Evolutionary conservation across 164 flowering plant species (phyloP).

Genomic region (Vitis rotundifolia): DNA sequence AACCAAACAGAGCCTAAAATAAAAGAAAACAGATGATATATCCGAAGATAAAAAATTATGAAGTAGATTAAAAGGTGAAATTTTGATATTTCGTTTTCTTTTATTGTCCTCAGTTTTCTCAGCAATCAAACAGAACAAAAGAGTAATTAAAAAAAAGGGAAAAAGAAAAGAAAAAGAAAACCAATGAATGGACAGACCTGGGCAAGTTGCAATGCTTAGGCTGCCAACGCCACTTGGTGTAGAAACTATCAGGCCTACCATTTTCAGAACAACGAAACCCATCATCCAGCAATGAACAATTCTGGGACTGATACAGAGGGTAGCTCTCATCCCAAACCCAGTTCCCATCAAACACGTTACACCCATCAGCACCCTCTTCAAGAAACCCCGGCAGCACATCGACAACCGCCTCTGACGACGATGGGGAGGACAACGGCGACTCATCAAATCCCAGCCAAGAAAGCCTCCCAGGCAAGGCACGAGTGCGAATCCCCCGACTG

Average conservation of each 20-base stretch:
- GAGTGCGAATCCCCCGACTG: slow-evolving; percentile 5
- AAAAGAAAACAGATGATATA: no score
- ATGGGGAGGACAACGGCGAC: slow-evolving; percentile 8
- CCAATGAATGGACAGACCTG: slow-evolving; percentile 41
- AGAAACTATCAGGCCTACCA: slow-evolving; percentile 77
- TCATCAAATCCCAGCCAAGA: slow-evolving; percentile 23
- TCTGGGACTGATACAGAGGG: slow-evolving; percentile 61
- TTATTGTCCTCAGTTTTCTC: no score
- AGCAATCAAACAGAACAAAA: not conserved
- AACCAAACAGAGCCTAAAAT: not conserved
- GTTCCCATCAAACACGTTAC: slow-evolving; percentile 76
- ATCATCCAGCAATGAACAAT: slow-evolving; percentile 64
- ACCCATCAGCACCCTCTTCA: slow-evolving; percentile 40
- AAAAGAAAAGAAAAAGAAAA: not conserved
- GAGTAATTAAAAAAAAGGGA: not conserved
- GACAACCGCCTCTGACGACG: slow-evolving; percentile 1
- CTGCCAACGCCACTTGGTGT: slow-evolving; percentile 94
- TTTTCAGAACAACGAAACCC: slow-evolving; percentile 87
- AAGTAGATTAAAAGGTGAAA: no score
- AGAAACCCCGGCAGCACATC: slow-evolving; percentile 36
- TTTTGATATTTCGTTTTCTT: no score
- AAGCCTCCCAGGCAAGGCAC: slow-evolving; percentile 1
- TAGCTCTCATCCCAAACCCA: slow-evolving; percentile 93
- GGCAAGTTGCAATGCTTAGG: slow-evolving; percentile 83
- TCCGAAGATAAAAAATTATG: no score